Evolutionary conservation across 805 yeast species (phyloP).

Genomic region (Zygotorulaspora danielsina): DNA sequence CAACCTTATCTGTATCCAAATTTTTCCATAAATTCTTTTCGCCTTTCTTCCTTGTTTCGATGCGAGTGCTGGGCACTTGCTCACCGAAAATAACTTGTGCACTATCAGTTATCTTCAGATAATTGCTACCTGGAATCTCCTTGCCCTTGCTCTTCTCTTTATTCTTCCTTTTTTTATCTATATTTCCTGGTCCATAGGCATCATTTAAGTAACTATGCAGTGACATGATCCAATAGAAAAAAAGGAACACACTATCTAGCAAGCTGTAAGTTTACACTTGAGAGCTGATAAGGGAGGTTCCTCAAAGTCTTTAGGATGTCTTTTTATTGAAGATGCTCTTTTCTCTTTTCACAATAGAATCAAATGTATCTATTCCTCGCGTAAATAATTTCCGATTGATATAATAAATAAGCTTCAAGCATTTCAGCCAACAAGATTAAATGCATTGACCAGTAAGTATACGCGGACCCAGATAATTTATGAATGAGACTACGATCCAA

Average conservation of each 20-base stretch:
- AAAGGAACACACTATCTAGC: no score
- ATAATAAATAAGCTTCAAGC: no score
- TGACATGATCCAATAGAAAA: no score
- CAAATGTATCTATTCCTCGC: no score
- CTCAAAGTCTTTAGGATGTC: not conserved
- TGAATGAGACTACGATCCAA: constrained; percentile 11
- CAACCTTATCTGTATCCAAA: constrained; percentile 25
- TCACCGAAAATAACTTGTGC: constrained; percentile 13
- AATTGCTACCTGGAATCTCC: constrained; percentile 7
- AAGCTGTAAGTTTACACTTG: no score
- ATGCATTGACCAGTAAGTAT: no score
- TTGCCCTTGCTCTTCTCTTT: constrained; percentile 29
- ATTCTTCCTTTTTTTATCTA: constrained; percentile 26
- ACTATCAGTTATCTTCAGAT: constrained; percentile 21
- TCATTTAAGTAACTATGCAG: constrained; percentile 45
- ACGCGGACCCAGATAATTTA: no score
- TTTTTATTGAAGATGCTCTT: no score
- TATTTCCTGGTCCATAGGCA: constrained; percentile 37
- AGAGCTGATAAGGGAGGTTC: not conserved
- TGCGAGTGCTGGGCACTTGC: not conserved
- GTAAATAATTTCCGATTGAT: no score
- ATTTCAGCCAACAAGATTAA: no score
- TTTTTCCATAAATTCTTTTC: constrained; percentile 30
- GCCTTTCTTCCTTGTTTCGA: not conserved
- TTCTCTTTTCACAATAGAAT: no score